These are phyloP conservation scores for Retiboletus flavoniger DNA, from an alignment of 1,284 basidiomycete species.

Conservation along the genomic window DNA sequence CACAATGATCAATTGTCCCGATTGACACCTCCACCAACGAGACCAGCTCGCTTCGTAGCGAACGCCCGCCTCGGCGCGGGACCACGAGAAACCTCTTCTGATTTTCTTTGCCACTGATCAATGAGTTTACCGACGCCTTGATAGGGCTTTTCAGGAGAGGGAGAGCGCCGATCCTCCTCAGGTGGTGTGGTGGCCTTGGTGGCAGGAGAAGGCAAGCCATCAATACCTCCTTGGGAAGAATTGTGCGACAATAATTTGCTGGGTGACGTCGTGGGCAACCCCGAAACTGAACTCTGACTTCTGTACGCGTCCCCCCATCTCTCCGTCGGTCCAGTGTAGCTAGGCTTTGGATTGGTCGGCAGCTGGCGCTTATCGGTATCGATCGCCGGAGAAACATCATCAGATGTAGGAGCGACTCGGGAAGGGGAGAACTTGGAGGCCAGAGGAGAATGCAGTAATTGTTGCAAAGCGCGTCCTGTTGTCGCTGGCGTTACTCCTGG, in stretches of 20 bases:
- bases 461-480: slow-evolving; percentile 26
- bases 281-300: slow-evolving; percentile 19
- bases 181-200: slow-evolving; percentile 29
- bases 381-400: slow-evolving; percentile 7
- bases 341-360: slow-evolving; percentile 7
- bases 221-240: slow-evolving; percentile 20
- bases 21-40: slow-evolving; percentile 33
- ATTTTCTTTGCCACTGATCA: slow-evolving; percentile 80
- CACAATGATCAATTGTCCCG: slow-evolving; percentile 24
- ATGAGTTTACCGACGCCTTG: slow-evolving; percentile 79
- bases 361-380: slow-evolving; percentile 28
- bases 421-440: slow-evolving; percentile 27
- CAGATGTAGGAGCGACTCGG: slow-evolving; percentile 16
- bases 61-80: slow-evolving; percentile 38
- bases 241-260: slow-evolving; percentile 21
- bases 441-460: slow-evolving; percentile 25
- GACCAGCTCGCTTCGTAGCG: slow-evolving; percentile 43
- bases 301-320: slow-evolving; percentile 14
- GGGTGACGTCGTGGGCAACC: slow-evolving; percentile 24
- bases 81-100: slow-evolving; percentile 47
- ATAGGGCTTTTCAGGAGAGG: slow-evolving; percentile 73
- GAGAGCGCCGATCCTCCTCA: slow-evolving; percentile 43
- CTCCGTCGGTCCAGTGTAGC: slow-evolving; percentile 19
- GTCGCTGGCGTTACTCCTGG: slow-evolving; percentile 16
- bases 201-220: slow-evolving; percentile 25